phyloP scores from a whole-genome alignment of 176 grass and related monocot genomes.

The Dendrocalamus sinicus region DNA sequence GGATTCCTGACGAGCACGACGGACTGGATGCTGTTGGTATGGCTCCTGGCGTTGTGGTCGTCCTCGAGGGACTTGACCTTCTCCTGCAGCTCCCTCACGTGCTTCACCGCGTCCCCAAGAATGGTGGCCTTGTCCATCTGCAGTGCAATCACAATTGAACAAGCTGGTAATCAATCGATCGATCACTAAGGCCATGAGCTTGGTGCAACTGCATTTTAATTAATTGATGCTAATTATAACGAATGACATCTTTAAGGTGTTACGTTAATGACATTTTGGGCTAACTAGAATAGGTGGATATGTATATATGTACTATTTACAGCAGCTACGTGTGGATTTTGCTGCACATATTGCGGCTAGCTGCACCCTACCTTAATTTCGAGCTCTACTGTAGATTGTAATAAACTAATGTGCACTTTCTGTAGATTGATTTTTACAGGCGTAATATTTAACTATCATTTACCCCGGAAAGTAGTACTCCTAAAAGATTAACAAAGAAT shows the following conservation, averaged over 20 bases:
- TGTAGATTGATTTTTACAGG: neutral
- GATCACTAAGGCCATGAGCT: neutral
- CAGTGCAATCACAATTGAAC: neutral
- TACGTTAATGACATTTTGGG: neutral
- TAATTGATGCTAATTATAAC: neutral
- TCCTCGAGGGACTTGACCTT: conserved; percentile 67
- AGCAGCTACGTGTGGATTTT: neutral
- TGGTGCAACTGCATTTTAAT: neutral
- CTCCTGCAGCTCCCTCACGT: conserved; percentile 72
- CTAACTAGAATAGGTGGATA: neutral
- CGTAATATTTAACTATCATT: neutral
- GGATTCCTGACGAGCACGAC: conserved; percentile 53
- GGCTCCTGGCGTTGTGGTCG: neutral
- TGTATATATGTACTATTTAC: neutral
- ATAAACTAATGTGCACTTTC: neutral
- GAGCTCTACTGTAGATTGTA: neutral
- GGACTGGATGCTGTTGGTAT: conserved; percentile 31
- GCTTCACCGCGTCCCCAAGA: conserved; percentile 71
- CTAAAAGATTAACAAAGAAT: neutral
- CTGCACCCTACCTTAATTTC: neutral
- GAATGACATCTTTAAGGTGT: neutral
- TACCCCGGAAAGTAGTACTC: neutral
- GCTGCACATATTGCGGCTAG: neutral
- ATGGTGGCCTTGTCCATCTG: conserved; percentile 92
- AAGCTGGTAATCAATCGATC: neutral